phyloP scores from a whole-genome alignment of 2,329 filamentous ascomycete species.

The Trichothecium roseum region DNA sequence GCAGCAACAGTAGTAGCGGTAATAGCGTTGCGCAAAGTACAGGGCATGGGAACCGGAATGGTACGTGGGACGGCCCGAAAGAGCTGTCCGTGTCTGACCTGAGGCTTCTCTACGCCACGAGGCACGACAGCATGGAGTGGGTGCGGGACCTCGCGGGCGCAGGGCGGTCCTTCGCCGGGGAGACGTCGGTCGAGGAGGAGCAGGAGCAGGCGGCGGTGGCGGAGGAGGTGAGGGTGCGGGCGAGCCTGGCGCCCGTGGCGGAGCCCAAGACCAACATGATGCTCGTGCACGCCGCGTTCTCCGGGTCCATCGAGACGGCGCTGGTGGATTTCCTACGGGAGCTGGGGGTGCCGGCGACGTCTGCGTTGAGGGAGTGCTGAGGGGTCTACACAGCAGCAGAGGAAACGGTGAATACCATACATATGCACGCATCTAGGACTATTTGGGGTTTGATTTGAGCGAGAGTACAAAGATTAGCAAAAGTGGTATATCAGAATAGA shows the following conservation, averaged over 20 bases:
- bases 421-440: too few relatives aligned
- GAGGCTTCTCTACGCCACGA: slow-evolving; percentile 29
- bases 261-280: slow-evolving; percentile 41
- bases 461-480: too few relatives aligned
- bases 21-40: too few relatives aligned
- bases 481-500: too few relatives aligned
- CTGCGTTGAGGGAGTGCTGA: too few relatives aligned
- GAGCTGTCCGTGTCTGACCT: slow-evolving; percentile 35
- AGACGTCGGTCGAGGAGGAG: too few relatives aligned
- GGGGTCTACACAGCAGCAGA: too few relatives aligned
- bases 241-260: slow-evolving; percentile 43
- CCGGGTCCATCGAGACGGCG: slow-evolving; percentile 34
- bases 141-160: slow-evolving; percentile 43
- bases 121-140: slow-evolving; percentile 46
- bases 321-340: slow-evolving; percentile 6
- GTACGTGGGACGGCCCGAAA: slow-evolving; percentile 38
- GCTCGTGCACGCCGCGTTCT: slow-evolving; percentile 49
- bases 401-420: too few relatives aligned
- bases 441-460: too few relatives aligned
- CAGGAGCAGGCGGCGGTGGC: slow-evolving; percentile 32
- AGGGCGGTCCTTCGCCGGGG: too few relatives aligned
- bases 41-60: too few relatives aligned
- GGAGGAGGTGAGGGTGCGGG: slow-evolving; percentile 37
- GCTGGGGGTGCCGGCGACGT: slow-evolving; percentile 4
- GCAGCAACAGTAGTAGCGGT: too few relatives aligned